Conservation (phyloP, 495 filamentous ascomycete species). For the Aspergillus sclerotioniger region DNA sequence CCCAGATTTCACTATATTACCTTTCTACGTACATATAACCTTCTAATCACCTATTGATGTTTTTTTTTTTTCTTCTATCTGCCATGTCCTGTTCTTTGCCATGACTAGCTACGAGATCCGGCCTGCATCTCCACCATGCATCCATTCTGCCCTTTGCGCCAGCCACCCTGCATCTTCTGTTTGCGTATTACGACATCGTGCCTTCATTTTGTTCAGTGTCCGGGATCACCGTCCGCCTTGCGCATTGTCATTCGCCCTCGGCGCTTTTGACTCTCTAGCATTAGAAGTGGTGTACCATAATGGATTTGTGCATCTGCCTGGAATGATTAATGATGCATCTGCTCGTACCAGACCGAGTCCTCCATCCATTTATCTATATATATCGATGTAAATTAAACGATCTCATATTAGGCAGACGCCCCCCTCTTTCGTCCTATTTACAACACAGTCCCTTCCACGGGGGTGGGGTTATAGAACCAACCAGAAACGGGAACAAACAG, state of each 20-base stretch:
- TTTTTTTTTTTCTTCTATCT: slow-evolving; percentile 10
- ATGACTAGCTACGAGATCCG: slow-evolving; percentile 20
- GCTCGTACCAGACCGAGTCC: background rate
- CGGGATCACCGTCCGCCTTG: background rate
- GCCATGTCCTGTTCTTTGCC: slow-evolving; percentile 11
- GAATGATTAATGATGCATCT: slow-evolving; percentile 8
- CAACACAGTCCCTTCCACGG: background rate
- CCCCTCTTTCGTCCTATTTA: background rate
- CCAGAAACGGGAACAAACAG: background rate
- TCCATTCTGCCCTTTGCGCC: slow-evolving; percentile 8
- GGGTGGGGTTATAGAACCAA: background rate
- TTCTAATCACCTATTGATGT: slow-evolving; percentile 14
- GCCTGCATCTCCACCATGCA: slow-evolving; percentile 15
- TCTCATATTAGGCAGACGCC: too few relatives aligned
- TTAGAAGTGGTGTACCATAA: slow-evolving; percentile 43
- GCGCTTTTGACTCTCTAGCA: slow-evolving; percentile 17
- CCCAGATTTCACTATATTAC: background rate
- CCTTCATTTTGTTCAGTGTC: background rate
- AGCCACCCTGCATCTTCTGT: slow-evolving; percentile 25
- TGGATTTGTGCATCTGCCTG: slow-evolving; percentile 15
- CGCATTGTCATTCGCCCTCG: background rate
- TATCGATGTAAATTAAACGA: background rate
- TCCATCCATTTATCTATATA: background rate
- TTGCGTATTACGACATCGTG: slow-evolving; percentile 22
- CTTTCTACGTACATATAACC: slow-evolving; percentile 9